These are phyloP conservation scores for Russula foetens DNA, from an alignment of 768 basidiomycete genomes.

Conservation along the genomic window DNA sequence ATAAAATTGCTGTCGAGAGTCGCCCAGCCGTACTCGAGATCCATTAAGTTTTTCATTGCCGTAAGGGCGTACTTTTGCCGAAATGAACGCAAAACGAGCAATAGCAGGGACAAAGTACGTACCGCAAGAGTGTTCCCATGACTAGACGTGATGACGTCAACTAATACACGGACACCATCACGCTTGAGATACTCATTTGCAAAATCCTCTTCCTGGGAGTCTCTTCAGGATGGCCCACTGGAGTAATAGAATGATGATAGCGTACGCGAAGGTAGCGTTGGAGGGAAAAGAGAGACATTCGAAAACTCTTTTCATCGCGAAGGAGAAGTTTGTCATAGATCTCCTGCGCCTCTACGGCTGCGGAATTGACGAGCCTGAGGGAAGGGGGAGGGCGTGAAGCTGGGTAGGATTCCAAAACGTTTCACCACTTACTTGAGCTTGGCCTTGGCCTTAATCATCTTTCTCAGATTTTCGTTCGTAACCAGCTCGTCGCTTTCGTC, in stretches of 20 bases:
- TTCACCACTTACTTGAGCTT: slow-evolving; percentile 57
- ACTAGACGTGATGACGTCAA: slow-evolving; percentile 53
- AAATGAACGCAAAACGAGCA: neutral
- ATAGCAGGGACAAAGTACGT: slow-evolving; percentile 22
- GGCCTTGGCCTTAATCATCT: slow-evolving; percentile 70
- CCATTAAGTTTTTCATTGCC: slow-evolving; percentile 84
- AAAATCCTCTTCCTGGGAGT: slow-evolving; percentile 70
- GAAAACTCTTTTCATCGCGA: slow-evolving; percentile 52
- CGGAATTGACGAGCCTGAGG: slow-evolving; percentile 67
- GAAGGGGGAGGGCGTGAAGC: neutral
- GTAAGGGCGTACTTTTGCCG: slow-evolving; percentile 65
- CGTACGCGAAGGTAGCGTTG: slow-evolving; percentile 72
- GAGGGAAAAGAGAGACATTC: slow-evolving; percentile 64
- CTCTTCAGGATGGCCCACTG: slow-evolving; percentile 2
- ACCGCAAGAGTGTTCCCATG: slow-evolving; percentile 86
- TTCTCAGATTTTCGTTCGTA: slow-evolving; percentile 78
- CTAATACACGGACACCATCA: slow-evolving; percentile 63
- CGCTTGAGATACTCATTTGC: slow-evolving; percentile 67
- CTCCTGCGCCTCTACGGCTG: slow-evolving; percentile 70
- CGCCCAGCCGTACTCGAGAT: slow-evolving; percentile 77
- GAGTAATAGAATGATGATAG: neutral
- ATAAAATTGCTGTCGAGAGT: slow-evolving; percentile 68
- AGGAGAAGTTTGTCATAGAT: slow-evolving; percentile 59
- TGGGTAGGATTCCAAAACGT: neutral
- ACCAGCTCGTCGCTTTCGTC: slow-evolving; percentile 80